Evolutionary conservation across 2,329 filamentous ascomycete genomes (phyloP), one percentile per base, ranked within the genome.

Genomic region (Plectosphaerella sp.): DNA sequence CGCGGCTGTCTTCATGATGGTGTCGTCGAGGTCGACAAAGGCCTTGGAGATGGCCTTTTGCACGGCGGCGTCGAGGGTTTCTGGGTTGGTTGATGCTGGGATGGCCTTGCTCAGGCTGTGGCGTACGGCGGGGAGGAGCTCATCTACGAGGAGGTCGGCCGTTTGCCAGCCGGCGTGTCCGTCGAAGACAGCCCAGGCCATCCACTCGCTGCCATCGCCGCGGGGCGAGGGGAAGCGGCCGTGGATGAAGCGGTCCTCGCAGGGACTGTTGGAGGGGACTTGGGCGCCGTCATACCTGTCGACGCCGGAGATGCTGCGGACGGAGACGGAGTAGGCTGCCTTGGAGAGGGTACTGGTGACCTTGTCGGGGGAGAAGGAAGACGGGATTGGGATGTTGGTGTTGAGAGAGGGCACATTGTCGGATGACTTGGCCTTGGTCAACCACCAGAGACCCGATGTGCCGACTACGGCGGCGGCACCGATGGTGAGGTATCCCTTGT

Each of bases 11-110:
- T 56, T 53, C 62, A 74, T 79, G 41, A 87, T 76, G 55, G 78
- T 77, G 48, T 82, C 73, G 60, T 87, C 83, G 1, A 82, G 73
- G 45, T 74, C 72, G 2, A 75, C 67, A 59, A 87, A 87, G 22
- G 76, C 72, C 49, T 76, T 73, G 65, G 78, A 79, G 68, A 87
- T 83, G 4, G 78, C 78, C 12, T 62, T 64, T 28, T 79, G 76
- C 22, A 86, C 72, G 3, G 74, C 70, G 11, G 76, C 69, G 50
- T 75, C 72, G 28, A 33, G 28, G 28, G 8, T 12, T 12, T 33
- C 28, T 9, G 28, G 28, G 18, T 28, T 24, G 6, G 10, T 14
- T 4, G 25, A 25, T 14, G 24, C n/a, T 5, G 46, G 46, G 15
- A 35, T 37, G n/a, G 37, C 25, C 9, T 47, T 12, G 18, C 33